These are phyloP conservation scores for Dipteronia dyeriana DNA, from an alignment of 345 rosid genomes.

Conservation along the genomic window DNA sequence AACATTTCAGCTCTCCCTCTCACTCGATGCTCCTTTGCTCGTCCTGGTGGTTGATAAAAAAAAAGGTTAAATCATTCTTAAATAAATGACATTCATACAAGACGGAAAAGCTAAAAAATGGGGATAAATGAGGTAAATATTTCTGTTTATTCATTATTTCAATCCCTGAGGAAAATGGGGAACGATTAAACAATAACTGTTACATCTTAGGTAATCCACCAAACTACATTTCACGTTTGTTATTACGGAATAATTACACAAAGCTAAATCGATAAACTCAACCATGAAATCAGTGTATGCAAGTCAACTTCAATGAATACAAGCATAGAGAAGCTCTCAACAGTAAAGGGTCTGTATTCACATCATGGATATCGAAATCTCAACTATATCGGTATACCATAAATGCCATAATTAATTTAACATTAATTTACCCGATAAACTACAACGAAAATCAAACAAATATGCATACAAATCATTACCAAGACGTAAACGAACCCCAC, in stretches of 20 bases:
- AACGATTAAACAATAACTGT: background rate
- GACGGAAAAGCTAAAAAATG: background rate
- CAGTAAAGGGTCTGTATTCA: background rate
- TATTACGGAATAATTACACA: background rate
- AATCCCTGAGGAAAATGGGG: background rate
- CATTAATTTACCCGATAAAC: background rate
- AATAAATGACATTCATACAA: background rate
- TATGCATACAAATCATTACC: background rate
- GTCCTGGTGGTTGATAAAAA: background rate
- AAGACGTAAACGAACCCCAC: background rate
- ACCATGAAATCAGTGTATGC: background rate
- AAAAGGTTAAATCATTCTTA: background rate
- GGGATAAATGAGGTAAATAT: background rate
- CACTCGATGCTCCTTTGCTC: slow-evolving; percentile 4
- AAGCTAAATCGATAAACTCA: background rate
- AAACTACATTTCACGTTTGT: background rate
- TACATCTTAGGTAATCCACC: background rate
- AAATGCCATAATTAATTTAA: background rate
- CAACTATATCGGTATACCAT: background rate
- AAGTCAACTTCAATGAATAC: background rate
- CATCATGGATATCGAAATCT: background rate
- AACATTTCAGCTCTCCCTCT: slow-evolving; percentile 2
- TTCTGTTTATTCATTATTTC: background rate
- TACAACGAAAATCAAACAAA: background rate
- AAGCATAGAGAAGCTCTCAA: background rate